Evolutionary conservation across 805 yeast genomes (phyloP), one percentile per base, ranked within the genome.

Genomic region (Starmerella geochares): DNA sequence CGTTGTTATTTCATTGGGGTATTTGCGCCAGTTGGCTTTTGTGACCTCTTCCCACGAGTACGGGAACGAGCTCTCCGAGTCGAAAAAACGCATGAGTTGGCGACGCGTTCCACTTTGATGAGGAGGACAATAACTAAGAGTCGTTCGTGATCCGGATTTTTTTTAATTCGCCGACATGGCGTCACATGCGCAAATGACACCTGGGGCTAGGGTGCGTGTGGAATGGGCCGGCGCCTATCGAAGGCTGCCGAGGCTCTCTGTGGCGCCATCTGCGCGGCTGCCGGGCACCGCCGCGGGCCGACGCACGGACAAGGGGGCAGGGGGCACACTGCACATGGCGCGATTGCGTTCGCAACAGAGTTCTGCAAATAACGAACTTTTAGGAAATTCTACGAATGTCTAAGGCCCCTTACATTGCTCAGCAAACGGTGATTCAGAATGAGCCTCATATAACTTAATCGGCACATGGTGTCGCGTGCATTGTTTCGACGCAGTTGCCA

Each of bases 21-120:
- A 90, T 59, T 90, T 90, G 57, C 77, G 79, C 98, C 98, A 90
- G 67, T 88, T 87, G 46, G 97, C 96, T 1, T 94, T 87, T 0
- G 95, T 83, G 23, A 90, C 95, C 59, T 83, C 86, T 23, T 83
- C 94, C 96, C 97, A 90, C 0, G 94, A 78, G 62, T 92, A 88
- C 49, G 78, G 70, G 65, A 86, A 90, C 37, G 67, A 71, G 64
- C 83, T 90, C 17, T 72, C 66, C 35, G 83, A 75, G 37, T 77
- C 78, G 63, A 86, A 88, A 42, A 90, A 71, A 65, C 82, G 86
- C 98, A 90, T 90, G 43, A 24, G 60, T 31, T n/a, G 4, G 16
- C 42, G 11, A 19, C 31, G 20, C 25, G 32, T 17, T 20, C 40
- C 27, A 32, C 35, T 20, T 21, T 9, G 28, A 25, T 19, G 16